Evolutionary conservation across 768 basidiomycete species (phyloP).

Genomic region (Macrolepiota fuliginosa): DNA sequence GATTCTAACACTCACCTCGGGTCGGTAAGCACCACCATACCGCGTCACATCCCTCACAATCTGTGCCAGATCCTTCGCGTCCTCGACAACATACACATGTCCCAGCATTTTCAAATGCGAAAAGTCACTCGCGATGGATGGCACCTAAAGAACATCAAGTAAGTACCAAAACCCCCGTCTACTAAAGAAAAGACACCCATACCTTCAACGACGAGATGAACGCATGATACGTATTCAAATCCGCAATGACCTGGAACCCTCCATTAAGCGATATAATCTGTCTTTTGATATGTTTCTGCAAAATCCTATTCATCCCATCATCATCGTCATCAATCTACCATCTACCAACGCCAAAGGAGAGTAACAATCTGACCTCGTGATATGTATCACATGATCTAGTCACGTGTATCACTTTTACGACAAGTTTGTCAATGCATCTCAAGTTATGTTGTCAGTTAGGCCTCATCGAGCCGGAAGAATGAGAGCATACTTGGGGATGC

Average conservation of each 20-base stretch:
- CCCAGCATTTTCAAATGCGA: slow-evolving; percentile 96
- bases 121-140: slow-evolving; percentile 84
- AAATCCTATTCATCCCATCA: slow-evolving; percentile 53
- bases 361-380: too few relatives aligned
- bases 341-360: too few relatives aligned
- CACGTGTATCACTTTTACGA: too few relatives aligned
- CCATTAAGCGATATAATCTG: slow-evolving; percentile 95
- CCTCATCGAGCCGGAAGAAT: too few relatives aligned
- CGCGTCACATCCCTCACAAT: slow-evolving; percentile 94
- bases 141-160: slow-evolving; percentile 41
- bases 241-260: slow-evolving; percentile 95
- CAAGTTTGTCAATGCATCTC: too few relatives aligned
- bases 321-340: too few relatives aligned
- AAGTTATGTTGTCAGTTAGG: too few relatives aligned
- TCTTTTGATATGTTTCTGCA: slow-evolving; percentile 95
- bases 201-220: slow-evolving; percentile 90
- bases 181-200: background rate
- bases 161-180: background rate
- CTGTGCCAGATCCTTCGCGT: slow-evolving; percentile 94
- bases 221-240: slow-evolving; percentile 88
- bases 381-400: too few relatives aligned
- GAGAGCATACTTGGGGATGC: too few relatives aligned
- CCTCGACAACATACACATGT: slow-evolving; percentile 93
- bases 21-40: slow-evolving; percentile 92
- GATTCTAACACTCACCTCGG: slow-evolving; percentile 60